Base-by-base conservation (phyloP, 768 basidiomycete species). In the Suillus clintonianus region DNA sequence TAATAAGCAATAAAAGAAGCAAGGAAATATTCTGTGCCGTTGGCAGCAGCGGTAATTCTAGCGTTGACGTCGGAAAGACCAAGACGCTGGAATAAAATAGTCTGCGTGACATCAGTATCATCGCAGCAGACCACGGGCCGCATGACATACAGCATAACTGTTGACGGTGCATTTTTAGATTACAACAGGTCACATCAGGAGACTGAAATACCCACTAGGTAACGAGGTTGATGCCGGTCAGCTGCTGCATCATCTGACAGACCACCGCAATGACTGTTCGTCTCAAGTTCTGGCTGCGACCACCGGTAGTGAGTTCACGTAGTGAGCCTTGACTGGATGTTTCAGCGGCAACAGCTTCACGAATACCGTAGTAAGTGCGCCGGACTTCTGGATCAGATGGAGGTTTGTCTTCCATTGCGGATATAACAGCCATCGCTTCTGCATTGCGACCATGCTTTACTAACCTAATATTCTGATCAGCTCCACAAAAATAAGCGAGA, bases 1-100 rank as follows among this genome's bases (percentile, higher is more conserved):
- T 76, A 81, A 75, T 84, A 82, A 27, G 81, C 81, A 64, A 81
- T 73, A 17, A 83, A 78, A 41, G 84, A 84, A 64, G 81, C 80
- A 68, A 79, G 74, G 58, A 74, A 71, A 65, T 80, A 76, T 72
- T 81, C 78, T 70, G 82, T 75, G 64, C 77, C 76, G 58, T 78
- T 79, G 51, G 73, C 75, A 58, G 80, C 75, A 60, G 73, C 62
- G 56, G 72, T 72, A 39, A 77, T 69, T 8, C 72, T 69, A 0
- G 72, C 71, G 45, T 73, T 64, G n/a, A 69, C 63, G 15, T 66
- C 60, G 19, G 53, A 63, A 22, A 76, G 64, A 22, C 74, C 74
- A 50, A 75, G 65, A 27, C 65, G 60, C 57, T 67, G 65, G 34
- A 62, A 65, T 36, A 67, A 30, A 34, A 62, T 59, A 5, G 66